phyloP scores from a whole-genome alignment of 2,329 filamentous ascomycete genomes.

The Penicillium sp. region DNA sequence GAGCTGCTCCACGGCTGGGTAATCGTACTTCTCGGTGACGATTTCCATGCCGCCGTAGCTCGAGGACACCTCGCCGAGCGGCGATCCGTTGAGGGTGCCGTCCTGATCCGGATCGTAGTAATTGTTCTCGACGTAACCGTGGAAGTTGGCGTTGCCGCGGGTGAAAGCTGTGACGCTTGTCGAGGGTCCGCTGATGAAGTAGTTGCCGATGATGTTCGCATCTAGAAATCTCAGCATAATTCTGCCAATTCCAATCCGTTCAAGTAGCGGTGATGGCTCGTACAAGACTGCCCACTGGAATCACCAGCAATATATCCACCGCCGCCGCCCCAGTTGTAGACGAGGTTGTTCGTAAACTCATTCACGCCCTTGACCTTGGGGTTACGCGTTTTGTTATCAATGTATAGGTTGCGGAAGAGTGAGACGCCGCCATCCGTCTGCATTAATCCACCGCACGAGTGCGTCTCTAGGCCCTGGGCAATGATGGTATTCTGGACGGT shows the following conservation, averaged over 20 bases:
- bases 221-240: slow-evolving; percentile 21
- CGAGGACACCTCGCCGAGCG: slow-evolving; percentile 13
- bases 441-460: slow-evolving; percentile 58
- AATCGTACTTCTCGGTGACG: slow-evolving; percentile 20
- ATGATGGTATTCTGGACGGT: slow-evolving; percentile 61
- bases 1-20: slow-evolving; percentile 14
- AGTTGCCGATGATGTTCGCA: slow-evolving; percentile 61
- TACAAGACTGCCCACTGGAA: slow-evolving; percentile 49
- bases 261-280: neutral
- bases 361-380: slow-evolving; percentile 63
- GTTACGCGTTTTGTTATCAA: slow-evolving; percentile 63
- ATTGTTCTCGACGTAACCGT: slow-evolving; percentile 59
- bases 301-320: slow-evolving; percentile 62
- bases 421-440: slow-evolving; percentile 34
- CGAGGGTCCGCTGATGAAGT: slow-evolving; percentile 60
- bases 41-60: slow-evolving; percentile 25
- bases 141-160: slow-evolving; percentile 60
- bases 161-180: slow-evolving; percentile 58
- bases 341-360: slow-evolving; percentile 57
- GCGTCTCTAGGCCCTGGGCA: slow-evolving; percentile 58
- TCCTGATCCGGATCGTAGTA: slow-evolving; percentile 58
- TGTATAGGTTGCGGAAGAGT: slow-evolving; percentile 61
- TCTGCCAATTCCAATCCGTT: no score
- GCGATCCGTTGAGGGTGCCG: slow-evolving; percentile 53
- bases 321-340: slow-evolving; percentile 60